These are phyloP conservation scores for Hypoxylon sp. DNA, from an alignment of 2,329 filamentous ascomycete species.

Conservation along the genomic window DNA sequence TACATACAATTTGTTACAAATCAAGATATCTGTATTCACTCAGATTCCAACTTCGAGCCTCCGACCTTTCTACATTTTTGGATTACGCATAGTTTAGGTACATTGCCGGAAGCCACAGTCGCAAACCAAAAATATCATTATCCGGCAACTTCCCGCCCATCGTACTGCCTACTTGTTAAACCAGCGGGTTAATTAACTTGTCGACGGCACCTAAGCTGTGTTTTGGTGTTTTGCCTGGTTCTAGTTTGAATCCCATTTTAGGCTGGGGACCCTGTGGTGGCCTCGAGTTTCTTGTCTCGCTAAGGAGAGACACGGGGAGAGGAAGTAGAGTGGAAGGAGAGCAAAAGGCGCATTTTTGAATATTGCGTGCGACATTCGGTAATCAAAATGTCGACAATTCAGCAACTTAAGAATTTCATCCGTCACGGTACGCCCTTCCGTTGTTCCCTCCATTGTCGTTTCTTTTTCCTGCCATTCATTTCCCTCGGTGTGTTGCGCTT, in stretches of 20 bases:
- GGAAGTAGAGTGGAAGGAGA: slow-evolving; percentile 26
- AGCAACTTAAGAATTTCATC: slow-evolving; percentile 98
- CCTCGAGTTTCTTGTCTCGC: slow-evolving; percentile 35
- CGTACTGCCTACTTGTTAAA: slow-evolving; percentile 8
- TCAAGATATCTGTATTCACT: slow-evolving; percentile 24
- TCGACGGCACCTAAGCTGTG: slow-evolving; percentile 21
- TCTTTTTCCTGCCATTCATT: neutral
- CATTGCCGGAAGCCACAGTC: slow-evolving; percentile 35
- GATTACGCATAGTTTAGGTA: slow-evolving; percentile 32
- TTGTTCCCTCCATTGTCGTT: slow-evolving; percentile 19
- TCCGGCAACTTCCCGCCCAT: slow-evolving; percentile 36
- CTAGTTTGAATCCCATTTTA: slow-evolving; percentile 32
- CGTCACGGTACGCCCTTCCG: slow-evolving; percentile 76
- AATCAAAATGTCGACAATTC: slow-evolving; percentile 77
- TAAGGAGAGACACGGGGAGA: slow-evolving; percentile 28
- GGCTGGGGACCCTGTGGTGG: slow-evolving; percentile 28
- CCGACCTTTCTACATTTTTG: slow-evolving; percentile 17
- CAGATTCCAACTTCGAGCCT: slow-evolving; percentile 10
- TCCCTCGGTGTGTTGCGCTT: slow-evolving; percentile 17
- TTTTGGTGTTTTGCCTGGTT: slow-evolving; percentile 36
- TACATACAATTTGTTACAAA: slow-evolving; percentile 29
- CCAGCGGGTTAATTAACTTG: slow-evolving; percentile 6
- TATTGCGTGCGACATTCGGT: slow-evolving; percentile 49
- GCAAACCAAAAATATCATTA: slow-evolving; percentile 20
- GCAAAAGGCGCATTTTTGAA: slow-evolving; percentile 22